Evolutionary conservation across 257 asterid genomes (phyloP).

Genomic region (Handroanthus guayacan): DNA sequence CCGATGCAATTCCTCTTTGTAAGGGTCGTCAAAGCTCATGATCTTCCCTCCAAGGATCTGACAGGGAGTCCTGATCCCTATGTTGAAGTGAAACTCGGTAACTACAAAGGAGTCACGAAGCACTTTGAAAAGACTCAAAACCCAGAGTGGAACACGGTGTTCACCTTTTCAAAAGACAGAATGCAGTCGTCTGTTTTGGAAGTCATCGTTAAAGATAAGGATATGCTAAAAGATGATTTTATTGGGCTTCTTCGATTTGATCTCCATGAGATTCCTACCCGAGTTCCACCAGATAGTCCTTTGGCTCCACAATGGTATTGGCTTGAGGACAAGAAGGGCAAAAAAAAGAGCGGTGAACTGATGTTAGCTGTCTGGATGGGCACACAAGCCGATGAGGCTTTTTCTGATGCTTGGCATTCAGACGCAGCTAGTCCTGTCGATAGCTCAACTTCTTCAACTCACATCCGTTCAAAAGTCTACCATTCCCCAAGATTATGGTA

Average conservation of each 20-base stretch:
- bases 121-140: slow-evolving; percentile 75
- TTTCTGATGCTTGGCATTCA: slow-evolving; percentile 92
- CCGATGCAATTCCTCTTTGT: slow-evolving; percentile 93
- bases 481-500: slow-evolving; percentile 91
- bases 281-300: slow-evolving; percentile 97
- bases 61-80: slow-evolving; percentile 89
- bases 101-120: slow-evolving; percentile 80
- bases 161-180: slow-evolving; percentile 78
- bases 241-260: slow-evolving; percentile 71
- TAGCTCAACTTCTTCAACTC: slow-evolving; percentile 55
- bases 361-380: slow-evolving; percentile 97
- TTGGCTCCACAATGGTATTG: slow-evolving; percentile 96
- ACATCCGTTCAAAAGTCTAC: slow-evolving; percentile 84
- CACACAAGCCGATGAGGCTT: slow-evolving; percentile 98
- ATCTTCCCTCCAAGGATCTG: slow-evolving; percentile 72
- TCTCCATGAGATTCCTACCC: slow-evolving; percentile 74
- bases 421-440: slow-evolving; percentile 64
- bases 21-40: slow-evolving; percentile 80
- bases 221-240: slow-evolving; percentile 76
- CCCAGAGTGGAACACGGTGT: slow-evolving; percentile 90
- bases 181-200: slow-evolving; percentile 77
- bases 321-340: slow-evolving; percentile 72
- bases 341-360: slow-evolving; percentile 72
- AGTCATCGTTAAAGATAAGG: slow-evolving; percentile 75
- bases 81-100: slow-evolving; percentile 89